Percentiles rank a stretch among this genome's conserved stretches.
phyloP scores from a whole-genome alignment of 331 rosid genomes.

The Prunus yedoensis region DNA sequence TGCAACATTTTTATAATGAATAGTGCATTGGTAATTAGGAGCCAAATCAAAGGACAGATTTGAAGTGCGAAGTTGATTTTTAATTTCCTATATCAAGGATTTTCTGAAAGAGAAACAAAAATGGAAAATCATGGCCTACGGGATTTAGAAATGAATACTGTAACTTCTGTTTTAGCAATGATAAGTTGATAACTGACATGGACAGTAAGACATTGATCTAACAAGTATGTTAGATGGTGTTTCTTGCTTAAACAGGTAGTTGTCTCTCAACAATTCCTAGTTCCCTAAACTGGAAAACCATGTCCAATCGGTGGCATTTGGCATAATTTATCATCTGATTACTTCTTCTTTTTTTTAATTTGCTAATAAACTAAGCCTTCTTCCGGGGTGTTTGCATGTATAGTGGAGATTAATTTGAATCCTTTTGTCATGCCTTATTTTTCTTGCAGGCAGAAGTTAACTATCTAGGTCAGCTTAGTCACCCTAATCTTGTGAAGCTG shows the following conservation, averaged over 20 bases:
- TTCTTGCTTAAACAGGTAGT: background rate
- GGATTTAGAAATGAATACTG: background rate
- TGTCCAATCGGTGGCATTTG: background rate
- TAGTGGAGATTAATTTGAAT: background rate
- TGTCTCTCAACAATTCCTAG: background rate
- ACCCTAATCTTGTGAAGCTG: slow-evolving; percentile 82
- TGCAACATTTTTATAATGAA: background rate
- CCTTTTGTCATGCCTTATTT: slow-evolving; percentile 1
- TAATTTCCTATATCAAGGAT: background rate
- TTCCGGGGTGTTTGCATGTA: background rate
- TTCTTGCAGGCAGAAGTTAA: slow-evolving; percentile 79
- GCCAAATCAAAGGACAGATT: background rate
- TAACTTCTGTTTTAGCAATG: too few species aligned
- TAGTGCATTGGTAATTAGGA: background rate
- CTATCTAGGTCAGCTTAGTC: slow-evolving; percentile 80
- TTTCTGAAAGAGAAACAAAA: background rate
- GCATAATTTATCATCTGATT: background rate
- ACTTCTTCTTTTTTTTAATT: background rate
- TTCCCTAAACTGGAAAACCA: background rate
- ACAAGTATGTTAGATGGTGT: background rate
- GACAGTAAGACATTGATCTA: too few species aligned
- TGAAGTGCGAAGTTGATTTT: background rate
- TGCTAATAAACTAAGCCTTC: background rate
- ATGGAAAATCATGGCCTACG: background rate
- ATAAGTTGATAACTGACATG: too few species aligned